Conservation (phyloP, 2,329 filamentous ascomycete genomes). For the Penicillium concentricum region DNA sequence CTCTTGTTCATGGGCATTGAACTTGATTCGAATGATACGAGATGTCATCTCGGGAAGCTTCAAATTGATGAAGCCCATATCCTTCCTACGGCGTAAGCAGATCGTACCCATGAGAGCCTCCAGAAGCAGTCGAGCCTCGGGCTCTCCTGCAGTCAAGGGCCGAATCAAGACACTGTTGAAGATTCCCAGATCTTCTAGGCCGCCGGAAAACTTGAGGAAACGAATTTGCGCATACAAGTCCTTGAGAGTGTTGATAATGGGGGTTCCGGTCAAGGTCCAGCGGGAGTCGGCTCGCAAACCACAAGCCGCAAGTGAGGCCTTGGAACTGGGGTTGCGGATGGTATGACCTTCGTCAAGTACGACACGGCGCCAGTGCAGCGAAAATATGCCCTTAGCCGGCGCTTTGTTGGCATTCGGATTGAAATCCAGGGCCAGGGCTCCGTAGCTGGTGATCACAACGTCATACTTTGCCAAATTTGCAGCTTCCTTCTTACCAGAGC, state of each 20-base stretch:
- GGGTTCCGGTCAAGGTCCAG: constrained; percentile 79
- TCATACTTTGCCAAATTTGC: constrained; percentile 65
- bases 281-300: constrained; percentile 67
- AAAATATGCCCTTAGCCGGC: constrained; percentile 56
- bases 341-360: constrained; percentile 82
- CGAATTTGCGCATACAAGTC: constrained; percentile 78
- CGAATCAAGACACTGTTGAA: constrained; percentile 73
- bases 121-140: constrained; percentile 62
- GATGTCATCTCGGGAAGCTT: constrained; percentile 75
- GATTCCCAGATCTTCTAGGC: constrained; percentile 68
- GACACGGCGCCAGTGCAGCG: constrained; percentile 71
- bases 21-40: constrained; percentile 72
- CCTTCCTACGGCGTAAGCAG: constrained; percentile 77
- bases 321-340: constrained; percentile 75
- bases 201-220: constrained; percentile 73
- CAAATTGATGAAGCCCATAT: constrained; percentile 84
- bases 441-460: constrained; percentile 82
- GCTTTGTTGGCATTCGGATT: constrained; percentile 49
- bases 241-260: constrained; percentile 78
- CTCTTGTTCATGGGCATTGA: constrained; percentile 69
- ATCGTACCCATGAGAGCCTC: constrained; percentile 77
- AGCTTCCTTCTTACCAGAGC: constrained; percentile 57
- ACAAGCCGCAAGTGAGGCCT: constrained; percentile 67
- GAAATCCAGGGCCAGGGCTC: constrained; percentile 68
- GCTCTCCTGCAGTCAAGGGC: constrained; percentile 60